Conservation (phyloP, 805 yeast species). For the Metschnikowia proteae region DNA sequence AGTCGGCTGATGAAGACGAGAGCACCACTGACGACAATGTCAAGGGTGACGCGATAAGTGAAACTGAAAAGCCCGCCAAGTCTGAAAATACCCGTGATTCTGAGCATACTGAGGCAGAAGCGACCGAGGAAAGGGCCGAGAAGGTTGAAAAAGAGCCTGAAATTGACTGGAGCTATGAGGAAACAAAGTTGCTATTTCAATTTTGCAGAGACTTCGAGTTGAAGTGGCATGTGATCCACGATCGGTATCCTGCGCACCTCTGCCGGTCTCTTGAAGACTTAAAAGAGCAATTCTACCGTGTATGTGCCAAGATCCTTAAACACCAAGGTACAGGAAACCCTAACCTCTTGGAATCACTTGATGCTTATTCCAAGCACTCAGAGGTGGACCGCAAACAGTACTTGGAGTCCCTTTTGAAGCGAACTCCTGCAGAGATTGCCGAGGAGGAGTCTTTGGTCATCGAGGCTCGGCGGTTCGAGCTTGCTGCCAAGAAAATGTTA, state of each 20-base stretch:
- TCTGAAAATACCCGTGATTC: conserved; percentile 17
- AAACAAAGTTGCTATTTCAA: conserved; percentile 75
- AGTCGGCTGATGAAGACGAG: not conserved
- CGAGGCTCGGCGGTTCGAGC: conserved; percentile 88
- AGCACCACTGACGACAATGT: not conserved
- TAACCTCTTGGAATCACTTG: conserved; percentile 55
- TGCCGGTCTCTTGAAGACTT: conserved; percentile 67
- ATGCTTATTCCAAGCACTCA: conserved; percentile 59
- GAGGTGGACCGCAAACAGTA: conserved; percentile 82
- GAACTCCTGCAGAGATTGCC: conserved; percentile 96
- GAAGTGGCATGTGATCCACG: conserved; percentile 65
- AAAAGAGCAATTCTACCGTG: conserved; percentile 73
- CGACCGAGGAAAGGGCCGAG: conserved; percentile 17
- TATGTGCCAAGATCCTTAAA: conserved; percentile 48
- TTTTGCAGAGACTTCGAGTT: conserved; percentile 59
- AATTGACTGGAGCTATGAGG: conserved; percentile 65
- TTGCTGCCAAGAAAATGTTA: conserved; percentile 85
- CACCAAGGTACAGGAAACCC: conserved; percentile 42
- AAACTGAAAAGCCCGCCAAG: conserved; percentile 18
- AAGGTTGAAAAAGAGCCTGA: conserved; percentile 30
- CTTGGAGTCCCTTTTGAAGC: conserved; percentile 64
- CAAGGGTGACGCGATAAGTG: not conserved
- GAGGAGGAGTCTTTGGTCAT: conserved; percentile 94
- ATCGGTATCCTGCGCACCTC: conserved; percentile 43
- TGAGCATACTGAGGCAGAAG: conserved; percentile 15